Conservation (phyloP, 2,329 filamentous ascomycete species). For the Rhynchosporium secalis region DNA sequence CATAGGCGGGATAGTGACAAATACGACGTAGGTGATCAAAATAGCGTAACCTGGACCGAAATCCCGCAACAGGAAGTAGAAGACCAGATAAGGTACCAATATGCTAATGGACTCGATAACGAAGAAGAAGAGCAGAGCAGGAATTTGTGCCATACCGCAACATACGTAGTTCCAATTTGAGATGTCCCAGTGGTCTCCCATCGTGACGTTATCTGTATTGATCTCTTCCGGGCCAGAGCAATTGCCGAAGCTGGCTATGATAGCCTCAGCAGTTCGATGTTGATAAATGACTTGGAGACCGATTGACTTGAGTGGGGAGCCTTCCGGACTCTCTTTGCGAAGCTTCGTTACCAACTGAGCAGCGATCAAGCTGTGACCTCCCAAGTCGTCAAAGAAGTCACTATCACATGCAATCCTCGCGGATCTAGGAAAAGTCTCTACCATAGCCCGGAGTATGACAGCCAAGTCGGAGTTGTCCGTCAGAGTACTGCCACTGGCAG, state of each 20-base stretch:
- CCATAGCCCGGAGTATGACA: slow-evolving; percentile 5
- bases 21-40: slow-evolving; percentile 4
- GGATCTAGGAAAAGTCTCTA: background rate
- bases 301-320: slow-evolving; percentile 7
- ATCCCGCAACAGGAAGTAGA: slow-evolving; percentile 6
- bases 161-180: slow-evolving; percentile 6
- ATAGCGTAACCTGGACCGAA: slow-evolving; percentile 1
- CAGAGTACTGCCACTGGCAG: background rate
- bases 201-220: background rate
- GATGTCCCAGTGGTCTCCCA: slow-evolving; percentile 11
- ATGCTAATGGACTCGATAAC: background rate
- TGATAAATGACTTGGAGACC: slow-evolving; percentile 11
- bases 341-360: slow-evolving; percentile 13
- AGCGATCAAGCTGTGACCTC: slow-evolving; percentile 13
- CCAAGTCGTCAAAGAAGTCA: slow-evolving; percentile 10
- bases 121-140: slow-evolving; percentile 10
- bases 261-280: slow-evolving; percentile 11
- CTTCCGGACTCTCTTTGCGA: slow-evolving; percentile 11
- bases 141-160: slow-evolving; percentile 12
- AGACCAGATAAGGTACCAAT: slow-evolving; percentile 1
- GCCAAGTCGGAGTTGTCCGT: background rate
- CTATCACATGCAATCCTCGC: background rate
- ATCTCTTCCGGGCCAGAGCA: background rate
- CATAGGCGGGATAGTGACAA: slow-evolving; percentile 7
- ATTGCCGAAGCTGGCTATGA: background rate